Conservation (phyloP, 2,329 filamentous ascomycete genomes). For the Macrophomina tecta region DNA sequence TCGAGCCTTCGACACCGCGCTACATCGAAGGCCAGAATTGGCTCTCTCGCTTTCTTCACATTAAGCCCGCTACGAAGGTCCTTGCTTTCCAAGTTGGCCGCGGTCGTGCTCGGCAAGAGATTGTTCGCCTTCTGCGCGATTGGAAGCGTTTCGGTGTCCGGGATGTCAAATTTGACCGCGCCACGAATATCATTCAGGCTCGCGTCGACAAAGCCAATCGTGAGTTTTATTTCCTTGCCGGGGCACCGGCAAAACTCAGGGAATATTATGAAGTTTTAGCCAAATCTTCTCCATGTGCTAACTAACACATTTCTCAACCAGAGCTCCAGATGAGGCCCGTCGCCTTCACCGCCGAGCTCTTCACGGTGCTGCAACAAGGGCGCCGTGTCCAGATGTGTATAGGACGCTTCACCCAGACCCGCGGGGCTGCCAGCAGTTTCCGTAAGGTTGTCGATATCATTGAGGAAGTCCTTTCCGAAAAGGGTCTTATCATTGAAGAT, state of each 20-base stretch:
- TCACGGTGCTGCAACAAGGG: constrained; percentile 86
- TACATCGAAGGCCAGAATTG: constrained; percentile 69
- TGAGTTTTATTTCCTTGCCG: constrained; percentile 55
- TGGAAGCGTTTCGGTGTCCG: constrained; percentile 84
- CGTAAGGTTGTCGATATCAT: constrained; percentile 81
- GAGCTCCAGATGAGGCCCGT: constrained; percentile 85
- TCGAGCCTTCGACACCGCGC: constrained; percentile 52
- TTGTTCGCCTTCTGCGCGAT: constrained; percentile 75
- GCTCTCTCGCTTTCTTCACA: constrained; percentile 85
- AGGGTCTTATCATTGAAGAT: constrained; percentile 70
- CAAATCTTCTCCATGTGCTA: background rate
- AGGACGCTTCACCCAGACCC: constrained; percentile 85
- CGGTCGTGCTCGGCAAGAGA: constrained; percentile 76
- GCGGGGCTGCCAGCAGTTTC: constrained; percentile 90
- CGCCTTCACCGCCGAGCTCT: constrained; percentile 85
- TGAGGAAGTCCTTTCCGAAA: constrained; percentile 68
- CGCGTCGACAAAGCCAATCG: constrained; percentile 78
- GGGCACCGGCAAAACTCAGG: constrained; percentile 2
- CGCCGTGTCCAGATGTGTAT: constrained; percentile 78
- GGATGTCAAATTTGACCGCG: constrained; percentile 79
- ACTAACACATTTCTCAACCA: constrained; percentile 45
- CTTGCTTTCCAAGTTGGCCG: constrained; percentile 78
- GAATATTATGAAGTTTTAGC: background rate
- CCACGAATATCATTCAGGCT: constrained; percentile 79
- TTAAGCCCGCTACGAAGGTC: constrained; percentile 79